A percentile compares a stretch with the other conserved stretches of the same genome.
These are phyloP conservation scores for Tetragonia tetragonoides DNA, from an alignment of 148 eudicot species.

Conservation along the genomic window DNA sequence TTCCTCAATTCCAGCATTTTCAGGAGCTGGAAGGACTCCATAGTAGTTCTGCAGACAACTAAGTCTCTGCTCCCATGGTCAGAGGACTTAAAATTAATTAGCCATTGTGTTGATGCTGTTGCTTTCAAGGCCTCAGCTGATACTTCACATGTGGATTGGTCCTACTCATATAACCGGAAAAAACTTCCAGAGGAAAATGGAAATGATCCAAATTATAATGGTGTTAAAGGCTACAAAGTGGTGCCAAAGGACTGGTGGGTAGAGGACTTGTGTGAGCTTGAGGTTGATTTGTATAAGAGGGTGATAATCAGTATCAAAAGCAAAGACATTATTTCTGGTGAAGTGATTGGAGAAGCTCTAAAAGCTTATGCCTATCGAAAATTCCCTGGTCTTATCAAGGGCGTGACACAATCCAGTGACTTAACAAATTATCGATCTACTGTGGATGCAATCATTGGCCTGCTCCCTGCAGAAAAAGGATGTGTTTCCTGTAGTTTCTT, in stretches of 20 bases:
- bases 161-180: conserved; percentile 74
- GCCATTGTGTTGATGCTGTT: conserved; percentile 62
- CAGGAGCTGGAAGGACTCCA: conserved; percentile 92
- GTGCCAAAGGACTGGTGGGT: conserved; percentile 97
- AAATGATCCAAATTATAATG: conserved; percentile 40
- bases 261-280: conserved; percentile 92
- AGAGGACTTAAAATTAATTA: conserved; percentile 70
- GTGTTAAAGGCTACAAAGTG: conserved; percentile 42
- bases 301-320: conserved; percentile 53
- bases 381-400: conserved; percentile 65
- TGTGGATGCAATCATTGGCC: conserved; percentile 57
- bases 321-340: conserved; percentile 47
- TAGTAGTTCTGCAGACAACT: conserved; percentile 77
- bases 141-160: conserved; percentile 81
- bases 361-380: conserved; percentile 68
- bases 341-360: conserved; percentile 84
- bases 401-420: conserved; percentile 38
- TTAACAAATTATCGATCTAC: conserved; percentile 35
- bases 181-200: conserved; percentile 72
- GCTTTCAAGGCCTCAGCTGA: conserved; percentile 78
- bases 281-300: conserved; percentile 55
- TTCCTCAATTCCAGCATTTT: conserved; percentile 78
- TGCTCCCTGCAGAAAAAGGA: conserved; percentile 79
- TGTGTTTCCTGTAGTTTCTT: conserved; percentile 77
- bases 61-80: conserved; percentile 59